Base-by-base conservation (phyloP, 805 yeast genomes). In the Lipomyces oligophaga region DNA sequence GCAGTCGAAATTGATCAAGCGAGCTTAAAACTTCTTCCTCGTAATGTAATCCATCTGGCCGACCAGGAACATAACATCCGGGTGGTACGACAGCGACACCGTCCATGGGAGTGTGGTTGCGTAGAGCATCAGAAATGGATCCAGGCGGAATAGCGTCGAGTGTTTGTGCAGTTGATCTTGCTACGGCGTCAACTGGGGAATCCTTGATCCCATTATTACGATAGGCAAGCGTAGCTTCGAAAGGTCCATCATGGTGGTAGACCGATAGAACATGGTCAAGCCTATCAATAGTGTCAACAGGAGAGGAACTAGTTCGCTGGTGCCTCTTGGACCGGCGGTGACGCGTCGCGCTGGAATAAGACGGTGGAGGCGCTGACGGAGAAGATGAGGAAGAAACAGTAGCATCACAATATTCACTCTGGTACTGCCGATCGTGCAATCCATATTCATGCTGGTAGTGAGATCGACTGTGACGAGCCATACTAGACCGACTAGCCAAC, bases 221-320 rank as follows among this genome's bases (percentile, higher is more conserved):
- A 26, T 27, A 26, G 5, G 43, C 38, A 30, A 42, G 28, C 13
- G 56, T 36, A 3, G 45, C 37, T 19, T 52, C 56, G 31, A 40
- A 52, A 2, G 56, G 56, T 3, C 56, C 56, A 26, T 47, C 56
- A 38, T 52, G 56, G 21, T 44, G 55, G 34, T 31, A 44, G 11
- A 25, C 19, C 11, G 30, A 41, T 20, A 15, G 11, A 4, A 39
- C 16, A 41, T 18, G 30, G 18, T 38, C 43, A 15, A 44, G 18
- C 10, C 43, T 15, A 21, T 44, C 49, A 25, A 34, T 31, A 24
- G 21, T 28, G 41, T 41, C 37, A 11, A 20, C 11, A 32, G 39
- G 21, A 11, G 28, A 16, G 28, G 20, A 31, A 4, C 21, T 33
- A 11, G 13, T 19, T 40, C 34, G 34, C 7, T 30, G 20, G 20